Evolutionary conservation across 78 protist genomes (phyloP).

Genomic region (Mastigamoeba balamuthi): DNA sequence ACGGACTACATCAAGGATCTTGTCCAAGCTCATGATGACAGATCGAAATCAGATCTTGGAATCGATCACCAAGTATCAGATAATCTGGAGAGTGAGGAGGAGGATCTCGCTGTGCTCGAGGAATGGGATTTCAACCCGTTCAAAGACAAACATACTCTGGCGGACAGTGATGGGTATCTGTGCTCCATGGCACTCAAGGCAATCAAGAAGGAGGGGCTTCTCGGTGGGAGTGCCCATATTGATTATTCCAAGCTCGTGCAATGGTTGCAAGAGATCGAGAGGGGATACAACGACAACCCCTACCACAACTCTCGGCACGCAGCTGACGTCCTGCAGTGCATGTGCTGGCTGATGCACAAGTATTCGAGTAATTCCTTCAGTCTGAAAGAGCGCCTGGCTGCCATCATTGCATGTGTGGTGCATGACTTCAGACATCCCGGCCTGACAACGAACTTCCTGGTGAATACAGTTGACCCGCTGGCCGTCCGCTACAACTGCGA

Average conservation of each 20-base stretch:
- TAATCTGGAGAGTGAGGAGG: too few species aligned
- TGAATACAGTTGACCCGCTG: neutral
- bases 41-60: too few species aligned
- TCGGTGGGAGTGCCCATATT: too few species aligned
- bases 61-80: too few species aligned
- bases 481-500: constrained; percentile 22
- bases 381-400: neutral
- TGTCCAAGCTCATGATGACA: too few species aligned
- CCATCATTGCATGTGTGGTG: constrained; percentile 6
- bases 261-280: neutral
- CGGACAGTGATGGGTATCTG: too few species aligned
- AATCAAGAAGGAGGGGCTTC: neutral
- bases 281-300: neutral
- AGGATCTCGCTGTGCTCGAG: too few species aligned
- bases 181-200: neutral
- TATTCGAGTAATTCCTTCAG: neutral
- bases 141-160: too few species aligned
- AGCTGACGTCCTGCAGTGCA: constrained; percentile 11
- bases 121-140: too few species aligned
- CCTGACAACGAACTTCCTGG: neutral
- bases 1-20: too few species aligned
- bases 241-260: neutral
- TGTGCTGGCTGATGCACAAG: neutral
- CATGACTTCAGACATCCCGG: constrained; percentile 31
- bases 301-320: constrained; percentile 35